These are phyloP conservation scores for Trametes versicolor DNA, from an alignment of 1,284 basidiomycete species.

Conservation along the genomic window DNA sequence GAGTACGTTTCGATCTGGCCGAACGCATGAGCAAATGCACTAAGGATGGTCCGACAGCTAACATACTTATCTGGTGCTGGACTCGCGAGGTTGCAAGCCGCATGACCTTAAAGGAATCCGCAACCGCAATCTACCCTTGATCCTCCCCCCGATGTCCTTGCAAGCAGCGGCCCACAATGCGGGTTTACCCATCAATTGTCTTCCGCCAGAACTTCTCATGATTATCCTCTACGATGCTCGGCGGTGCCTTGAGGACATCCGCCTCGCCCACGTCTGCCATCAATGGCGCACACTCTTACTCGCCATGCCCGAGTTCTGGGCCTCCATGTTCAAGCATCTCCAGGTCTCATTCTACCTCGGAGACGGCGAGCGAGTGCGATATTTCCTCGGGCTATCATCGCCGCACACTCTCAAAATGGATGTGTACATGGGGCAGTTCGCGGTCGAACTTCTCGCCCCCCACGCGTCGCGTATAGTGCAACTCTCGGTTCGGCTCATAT, in stretches of 20 bases:
- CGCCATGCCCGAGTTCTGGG: constrained; percentile 19
- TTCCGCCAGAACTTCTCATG: constrained; percentile 7
- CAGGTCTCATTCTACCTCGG: neutral
- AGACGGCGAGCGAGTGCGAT: neutral
- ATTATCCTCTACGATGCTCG: neutral
- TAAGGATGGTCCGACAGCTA: no score
- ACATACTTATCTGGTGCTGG: no score
- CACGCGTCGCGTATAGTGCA: neutral
- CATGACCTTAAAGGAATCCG: no score
- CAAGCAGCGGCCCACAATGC: neutral
- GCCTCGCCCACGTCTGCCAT: constrained; percentile 17
- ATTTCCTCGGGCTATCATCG: neutral
- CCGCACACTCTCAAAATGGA: neutral
- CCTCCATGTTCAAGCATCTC: neutral
- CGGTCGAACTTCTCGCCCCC: neutral
- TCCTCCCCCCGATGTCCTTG: neutral
- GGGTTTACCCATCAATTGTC: neutral
- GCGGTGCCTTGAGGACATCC: constrained; percentile 1
- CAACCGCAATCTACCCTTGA: no score
- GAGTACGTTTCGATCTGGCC: no score
- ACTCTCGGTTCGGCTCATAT: neutral
- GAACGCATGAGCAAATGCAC: no score
- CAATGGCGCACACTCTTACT: constrained; percentile 15
- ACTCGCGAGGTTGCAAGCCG: no score
- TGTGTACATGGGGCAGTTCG: neutral